Percentiles rank a stretch among this genome's conserved stretches.
Conservation (phyloP, 192 early-diverging fungal genomes). For the Backusella australiensis region DNA sequence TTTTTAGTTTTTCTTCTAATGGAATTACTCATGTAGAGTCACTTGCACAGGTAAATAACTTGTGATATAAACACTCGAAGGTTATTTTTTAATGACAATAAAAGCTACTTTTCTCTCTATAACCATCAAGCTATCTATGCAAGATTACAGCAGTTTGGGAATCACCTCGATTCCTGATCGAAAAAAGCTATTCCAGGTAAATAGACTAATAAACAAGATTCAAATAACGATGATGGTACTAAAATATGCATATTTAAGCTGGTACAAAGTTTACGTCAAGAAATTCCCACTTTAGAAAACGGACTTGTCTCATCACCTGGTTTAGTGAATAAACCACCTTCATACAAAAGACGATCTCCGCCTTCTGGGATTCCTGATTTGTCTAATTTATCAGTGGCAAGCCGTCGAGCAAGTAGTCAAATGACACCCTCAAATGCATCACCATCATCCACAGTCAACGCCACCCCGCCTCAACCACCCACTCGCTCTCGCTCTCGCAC, state of each 20-base stretch:
- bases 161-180: constrained; percentile 60
- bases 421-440: not conserved
- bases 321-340: not conserved
- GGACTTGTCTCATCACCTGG: constrained; percentile 32
- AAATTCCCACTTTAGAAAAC: constrained; percentile 32
- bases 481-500: constrained; percentile 20
- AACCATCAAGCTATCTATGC: constrained; percentile 65
- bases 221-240: no score
- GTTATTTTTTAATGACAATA: constrained; percentile 2
- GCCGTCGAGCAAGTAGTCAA: constrained; percentile 2
- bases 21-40: constrained; percentile 60
- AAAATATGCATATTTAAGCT: constrained; percentile 13
- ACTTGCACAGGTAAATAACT: constrained; percentile 49
- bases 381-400: not conserved
- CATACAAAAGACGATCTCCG: not conserved
- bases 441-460: not conserved
- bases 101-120: not conserved
- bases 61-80: not conserved
- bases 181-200: constrained; percentile 50
- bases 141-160: constrained; percentile 59
- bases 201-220: not conserved
- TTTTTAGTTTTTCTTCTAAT: constrained; percentile 52
- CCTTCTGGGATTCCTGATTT: constrained; percentile 14
- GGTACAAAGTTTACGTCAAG: constrained; percentile 39
- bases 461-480: not conserved